A percentile compares a stretch with the other conserved stretches of the same genome.
These are phyloP conservation scores for Pelargonium nanum DNA, from an alignment of 345 rosid species.

Conservation along the genomic window DNA sequence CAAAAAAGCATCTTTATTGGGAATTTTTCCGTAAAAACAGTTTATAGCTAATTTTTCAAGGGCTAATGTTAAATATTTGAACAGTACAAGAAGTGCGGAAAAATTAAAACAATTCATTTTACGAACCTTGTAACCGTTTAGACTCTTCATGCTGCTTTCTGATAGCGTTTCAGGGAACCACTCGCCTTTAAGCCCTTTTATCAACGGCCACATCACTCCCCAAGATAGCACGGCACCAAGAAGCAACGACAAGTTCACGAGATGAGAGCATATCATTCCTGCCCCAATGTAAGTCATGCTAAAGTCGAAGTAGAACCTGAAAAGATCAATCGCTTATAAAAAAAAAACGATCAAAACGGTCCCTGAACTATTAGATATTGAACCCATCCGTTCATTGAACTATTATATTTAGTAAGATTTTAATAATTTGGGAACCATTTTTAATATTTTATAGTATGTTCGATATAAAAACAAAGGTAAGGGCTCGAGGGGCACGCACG, in stretches of 20 bases:
- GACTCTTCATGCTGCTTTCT: constrained; percentile 75
- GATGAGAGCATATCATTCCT: constrained; percentile 96
- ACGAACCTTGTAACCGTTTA: constrained; percentile 76
- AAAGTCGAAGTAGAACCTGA: constrained; percentile 88
- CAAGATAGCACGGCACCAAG: constrained; percentile 82
- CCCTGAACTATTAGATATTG: no score
- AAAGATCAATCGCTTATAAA: constrained; percentile 14
- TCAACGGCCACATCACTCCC: constrained; percentile 96
- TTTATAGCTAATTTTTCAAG: no score
- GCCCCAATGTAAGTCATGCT: constrained; percentile 86
- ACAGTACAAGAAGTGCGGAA: no score
- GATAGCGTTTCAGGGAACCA: constrained; percentile 54
- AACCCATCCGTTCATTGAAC: no score
- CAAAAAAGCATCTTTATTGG: no score
- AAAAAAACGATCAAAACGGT: no score
- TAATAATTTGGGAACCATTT: no score
- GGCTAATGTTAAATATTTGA: no score
- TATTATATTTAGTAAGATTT: no score
- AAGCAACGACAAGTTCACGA: constrained; percentile 80
- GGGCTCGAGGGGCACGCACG: constrained; percentile 37
- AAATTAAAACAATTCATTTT: no score
- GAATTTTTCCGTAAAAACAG: no score
- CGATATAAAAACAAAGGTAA: neutral
- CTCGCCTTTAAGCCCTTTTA: constrained; percentile 48
- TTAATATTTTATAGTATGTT: no score